Base-by-base conservation (phyloP, 1,139 yeast species). In the Taphrina pruni region DNA sequence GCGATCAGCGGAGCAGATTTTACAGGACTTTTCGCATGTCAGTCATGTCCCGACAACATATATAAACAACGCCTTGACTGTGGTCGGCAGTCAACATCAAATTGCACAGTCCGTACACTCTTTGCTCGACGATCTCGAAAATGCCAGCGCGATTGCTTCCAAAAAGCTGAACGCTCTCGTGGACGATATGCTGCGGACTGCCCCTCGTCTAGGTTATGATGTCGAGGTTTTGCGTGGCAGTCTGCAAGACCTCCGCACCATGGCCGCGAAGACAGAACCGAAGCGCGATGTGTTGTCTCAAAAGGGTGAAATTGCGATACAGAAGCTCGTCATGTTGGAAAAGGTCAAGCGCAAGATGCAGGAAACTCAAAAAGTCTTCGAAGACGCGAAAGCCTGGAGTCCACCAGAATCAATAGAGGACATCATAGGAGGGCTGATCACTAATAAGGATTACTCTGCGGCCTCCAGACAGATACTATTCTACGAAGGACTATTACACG, bases 401-500 rank as follows among this genome's bases (percentile, higher is more conserved):
- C 39, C 62, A n/a, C 62, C 58, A 35, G 69, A 65, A 41, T 39
- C 65, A 38, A 55, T 58, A 32, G 64, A 65, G 51, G 64, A 57
- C 21, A 14, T 32, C 6, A 56, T 65, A 12, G 64, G 57, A 4
- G 60, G 21, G 7, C 20, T 65, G 41, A 65, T 65, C 45, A 12
- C 56, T 1, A 17, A 46, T 12, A 65, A 51, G 32, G 41, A 45
- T 20, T 32, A 39, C 43, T 32, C 56, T 11, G 12, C 50, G 14
- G 69, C 69, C 9, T 45, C 57, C 11, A 17, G 57, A 12, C 41
- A 43, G 41, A 32, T 65, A 26, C 12, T 58, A 14, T 32, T 39
- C 46, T 57, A 58, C 17, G 64, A 65, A 20, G 51, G 57, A 12
- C 41, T 65, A 26, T 17, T 65, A 46, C 46, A 65, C 17, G 65